Percentiles rank a stretch among this genome's conserved stretches.
Evolutionary conservation across 768 basidiomycete species (phyloP).

Genomic region (Tulasnella sp.): DNA sequence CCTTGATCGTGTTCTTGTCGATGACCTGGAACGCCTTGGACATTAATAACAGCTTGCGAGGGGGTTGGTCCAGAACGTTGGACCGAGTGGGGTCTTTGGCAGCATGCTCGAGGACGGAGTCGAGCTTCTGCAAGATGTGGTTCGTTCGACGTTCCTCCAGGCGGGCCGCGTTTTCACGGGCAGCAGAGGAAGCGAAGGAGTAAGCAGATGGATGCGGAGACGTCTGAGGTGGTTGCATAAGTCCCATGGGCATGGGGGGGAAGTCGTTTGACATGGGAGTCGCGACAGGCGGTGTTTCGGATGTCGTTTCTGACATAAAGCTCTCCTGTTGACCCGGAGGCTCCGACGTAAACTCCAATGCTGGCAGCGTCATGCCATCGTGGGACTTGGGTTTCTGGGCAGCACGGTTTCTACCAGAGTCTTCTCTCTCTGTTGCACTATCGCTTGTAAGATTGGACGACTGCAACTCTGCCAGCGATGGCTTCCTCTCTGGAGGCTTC

Average conservation of each 20-base stretch:
- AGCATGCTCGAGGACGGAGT: constrained; percentile 59
- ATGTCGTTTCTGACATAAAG: not conserved
- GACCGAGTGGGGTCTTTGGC: constrained; percentile 53
- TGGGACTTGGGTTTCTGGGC: not conserved
- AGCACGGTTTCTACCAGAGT: not conserved
- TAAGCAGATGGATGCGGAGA: not conserved
- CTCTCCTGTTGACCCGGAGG: constrained; percentile 4
- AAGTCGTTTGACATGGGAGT: not conserved
- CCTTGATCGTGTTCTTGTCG: constrained; percentile 88
- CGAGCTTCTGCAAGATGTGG: constrained; percentile 54
- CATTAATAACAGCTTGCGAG: constrained; percentile 74
- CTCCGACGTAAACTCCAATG: constrained; percentile 5
- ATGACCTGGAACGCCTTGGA: constrained; percentile 90
- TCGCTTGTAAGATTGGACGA: constrained; percentile 28
- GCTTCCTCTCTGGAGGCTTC: constrained; percentile 45
- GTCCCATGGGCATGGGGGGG: not conserved
- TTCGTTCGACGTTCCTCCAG: constrained; percentile 4
- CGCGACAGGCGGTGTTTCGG: constrained; percentile 2
- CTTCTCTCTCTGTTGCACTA: constrained; percentile 8
- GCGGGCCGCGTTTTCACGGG: not conserved
- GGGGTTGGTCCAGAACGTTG: constrained; percentile 70
- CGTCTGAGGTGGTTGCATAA: not conserved
- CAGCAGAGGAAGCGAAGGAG: not conserved
- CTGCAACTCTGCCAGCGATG: constrained; percentile 55
- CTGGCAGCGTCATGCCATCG: not conserved